phyloP scores from a whole-genome alignment of 2,329 filamentous ascomycete genomes.

The Colletotrichum filicis region DNA sequence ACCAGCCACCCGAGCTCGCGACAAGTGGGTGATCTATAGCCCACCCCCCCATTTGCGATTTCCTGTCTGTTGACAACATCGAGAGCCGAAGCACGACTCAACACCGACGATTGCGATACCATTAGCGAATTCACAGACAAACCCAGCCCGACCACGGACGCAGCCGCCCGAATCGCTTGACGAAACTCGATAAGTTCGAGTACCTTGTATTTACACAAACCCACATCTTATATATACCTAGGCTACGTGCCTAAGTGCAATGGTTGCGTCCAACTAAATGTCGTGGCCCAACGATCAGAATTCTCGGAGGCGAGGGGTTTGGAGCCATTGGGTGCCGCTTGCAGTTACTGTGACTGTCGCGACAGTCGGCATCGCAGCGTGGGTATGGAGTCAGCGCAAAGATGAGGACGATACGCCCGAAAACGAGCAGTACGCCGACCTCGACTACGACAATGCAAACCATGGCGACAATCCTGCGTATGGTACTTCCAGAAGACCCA shows the following conservation, averaged over 20 bases:
- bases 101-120: background rate
- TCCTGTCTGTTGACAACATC: slow-evolving; percentile 5
- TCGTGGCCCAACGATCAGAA: slow-evolving; percentile 72
- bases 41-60: slow-evolving; percentile 12
- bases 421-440: slow-evolving; percentile 63
- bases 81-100: background rate
- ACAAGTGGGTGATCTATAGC: slow-evolving; percentile 30
- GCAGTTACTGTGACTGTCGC: slow-evolving; percentile 88
- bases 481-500: slow-evolving; percentile 49
- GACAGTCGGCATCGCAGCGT: slow-evolving; percentile 86
- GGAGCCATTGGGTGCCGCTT: slow-evolving; percentile 91
- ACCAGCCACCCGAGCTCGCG: slow-evolving; percentile 35
- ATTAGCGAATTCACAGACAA: background rate
- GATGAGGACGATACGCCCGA: slow-evolving; percentile 77
- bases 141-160: background rate
- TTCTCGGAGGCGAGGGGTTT: slow-evolving; percentile 67
- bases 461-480: slow-evolving; percentile 65
- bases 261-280: slow-evolving; percentile 55
- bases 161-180: background rate
- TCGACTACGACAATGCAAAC: slow-evolving; percentile 59
- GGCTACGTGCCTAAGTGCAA: slow-evolving; percentile 31
- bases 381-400: slow-evolving; percentile 92
- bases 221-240: slow-evolving; percentile 4
- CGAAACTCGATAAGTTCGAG: slow-evolving; percentile 9
- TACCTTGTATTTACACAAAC: background rate